Percentiles rank a stretch among this genome's conserved stretches.
These are phyloP conservation scores for Paramecium octaurelia DNA, from an alignment of 73 alveolate species.

Conservation along the genomic window DNA sequence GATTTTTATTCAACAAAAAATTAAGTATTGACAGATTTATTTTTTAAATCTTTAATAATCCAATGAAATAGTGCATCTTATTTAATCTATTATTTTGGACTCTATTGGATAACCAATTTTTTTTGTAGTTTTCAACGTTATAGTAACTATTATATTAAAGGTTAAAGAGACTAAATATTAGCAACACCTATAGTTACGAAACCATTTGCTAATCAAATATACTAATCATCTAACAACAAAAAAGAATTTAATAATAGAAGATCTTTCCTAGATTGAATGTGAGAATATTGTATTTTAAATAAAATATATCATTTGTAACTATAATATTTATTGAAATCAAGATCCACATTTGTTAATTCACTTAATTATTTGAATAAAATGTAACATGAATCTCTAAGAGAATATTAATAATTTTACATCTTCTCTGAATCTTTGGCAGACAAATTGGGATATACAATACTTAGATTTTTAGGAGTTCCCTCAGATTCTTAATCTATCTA, in stretches of 20 bases:
- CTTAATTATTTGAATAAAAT: conserved; percentile 19
- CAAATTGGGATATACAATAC: conserved; percentile 12
- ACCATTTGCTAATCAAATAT: too few species aligned
- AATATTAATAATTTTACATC: background rate
- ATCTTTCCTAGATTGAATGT: background rate
- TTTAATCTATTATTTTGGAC: background rate
- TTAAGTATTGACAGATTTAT: background rate
- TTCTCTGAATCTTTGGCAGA: background rate
- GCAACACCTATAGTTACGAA: too few species aligned
- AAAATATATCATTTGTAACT: conserved; percentile 7
- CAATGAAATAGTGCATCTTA: background rate
- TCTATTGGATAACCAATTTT: background rate
- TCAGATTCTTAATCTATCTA: background rate
- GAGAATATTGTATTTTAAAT: background rate
- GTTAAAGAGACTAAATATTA: background rate
- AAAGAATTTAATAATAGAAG: background rate
- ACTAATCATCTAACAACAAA: background rate
- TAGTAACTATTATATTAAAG: too few species aligned
- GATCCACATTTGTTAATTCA: conserved; percentile 3
- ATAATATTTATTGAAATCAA: conserved; percentile 19
- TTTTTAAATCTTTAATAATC: background rate
- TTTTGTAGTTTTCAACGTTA: too few species aligned
- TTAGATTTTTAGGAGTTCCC: background rate
- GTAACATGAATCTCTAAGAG: background rate
- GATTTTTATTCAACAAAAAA: background rate